Conservation (phyloP, 2,329 filamentous ascomycete species). For the Cytospora mali region DNA sequence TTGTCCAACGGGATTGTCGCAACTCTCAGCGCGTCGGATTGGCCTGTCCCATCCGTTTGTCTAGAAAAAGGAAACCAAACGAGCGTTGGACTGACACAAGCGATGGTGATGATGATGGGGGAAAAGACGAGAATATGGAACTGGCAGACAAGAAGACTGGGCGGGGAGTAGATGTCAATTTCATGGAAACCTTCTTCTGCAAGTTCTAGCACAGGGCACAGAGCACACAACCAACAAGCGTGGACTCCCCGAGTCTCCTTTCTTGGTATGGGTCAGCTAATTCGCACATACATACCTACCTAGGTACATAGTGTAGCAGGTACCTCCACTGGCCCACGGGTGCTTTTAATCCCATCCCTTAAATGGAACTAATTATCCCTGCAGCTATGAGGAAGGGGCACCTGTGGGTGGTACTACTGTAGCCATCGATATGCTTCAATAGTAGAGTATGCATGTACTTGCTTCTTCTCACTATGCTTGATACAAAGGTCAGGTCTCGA, state of each 20-base stretch:
- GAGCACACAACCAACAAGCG: neutral
- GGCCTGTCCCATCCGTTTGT: slow-evolving; percentile 8
- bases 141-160: too few species aligned
- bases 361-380: slow-evolving; percentile 20
- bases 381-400: slow-evolving; percentile 15
- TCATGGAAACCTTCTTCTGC: slow-evolving; percentile 6
- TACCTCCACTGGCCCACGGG: slow-evolving; percentile 8
- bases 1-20: slow-evolving; percentile 15
- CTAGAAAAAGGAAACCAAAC: slow-evolving; percentile 20
- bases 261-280: slow-evolving; percentile 1
- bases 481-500: too few species aligned
- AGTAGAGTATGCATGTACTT: neutral
- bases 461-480: neutral
- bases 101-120: slow-evolving; percentile 1
- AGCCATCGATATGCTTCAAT: neutral
- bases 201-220: neutral
- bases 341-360: slow-evolving; percentile 2
- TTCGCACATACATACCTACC: neutral
- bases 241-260: neutral
- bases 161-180: slow-evolving; percentile 16
- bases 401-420: neutral
- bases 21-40: slow-evolving; percentile 19
- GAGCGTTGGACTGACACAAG: slow-evolving; percentile 14
- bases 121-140: neutral
- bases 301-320: neutral